Conservation (phyloP, 805 yeast genomes). For the Candida sphagnicola region DNA sequence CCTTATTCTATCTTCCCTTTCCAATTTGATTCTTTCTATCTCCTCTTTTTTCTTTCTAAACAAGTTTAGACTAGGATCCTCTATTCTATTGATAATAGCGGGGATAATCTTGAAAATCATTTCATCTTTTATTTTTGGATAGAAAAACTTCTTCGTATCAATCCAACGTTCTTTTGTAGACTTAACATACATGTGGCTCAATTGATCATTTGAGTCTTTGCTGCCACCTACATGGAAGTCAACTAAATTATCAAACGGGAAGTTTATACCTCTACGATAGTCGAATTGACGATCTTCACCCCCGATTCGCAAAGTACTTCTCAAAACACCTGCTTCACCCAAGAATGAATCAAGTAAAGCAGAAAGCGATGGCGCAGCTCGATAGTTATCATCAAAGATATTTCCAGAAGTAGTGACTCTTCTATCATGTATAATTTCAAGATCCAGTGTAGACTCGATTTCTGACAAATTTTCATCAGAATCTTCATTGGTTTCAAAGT, state of each 20-base stretch:
- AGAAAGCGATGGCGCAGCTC: slow-evolving; percentile 10
- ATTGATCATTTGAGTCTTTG: slow-evolving; percentile 6
- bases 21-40: slow-evolving; percentile 18
- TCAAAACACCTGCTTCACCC: slow-evolving; percentile 12
- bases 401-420: slow-evolving; percentile 8
- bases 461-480: slow-evolving; percentile 14
- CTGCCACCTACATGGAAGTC: slow-evolving; percentile 9
- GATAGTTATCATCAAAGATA: slow-evolving; percentile 1
- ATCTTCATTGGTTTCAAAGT: slow-evolving; percentile 16
- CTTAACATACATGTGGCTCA: slow-evolving; percentile 24
- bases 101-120: slow-evolving; percentile 19
- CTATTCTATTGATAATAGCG: slow-evolving; percentile 44
- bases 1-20: slow-evolving; percentile 25
- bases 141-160: slow-evolving; percentile 50
- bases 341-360: slow-evolving; percentile 10
- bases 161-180: slow-evolving; percentile 70
- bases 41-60: slow-evolving; percentile 25
- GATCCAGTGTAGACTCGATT: slow-evolving; percentile 16
- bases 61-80: slow-evolving; percentile 44
- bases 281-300: slow-evolving; percentile 6
- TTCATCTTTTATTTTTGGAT: slow-evolving; percentile 33
- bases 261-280: slow-evolving; percentile 9
- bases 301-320: slow-evolving; percentile 21
- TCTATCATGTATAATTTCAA: slow-evolving; percentile 16
- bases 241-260: slow-evolving; percentile 13